Conservation (phyloP, 164 flowering plant genomes). For the Kalanchoe fedtschenkoi region DNA sequence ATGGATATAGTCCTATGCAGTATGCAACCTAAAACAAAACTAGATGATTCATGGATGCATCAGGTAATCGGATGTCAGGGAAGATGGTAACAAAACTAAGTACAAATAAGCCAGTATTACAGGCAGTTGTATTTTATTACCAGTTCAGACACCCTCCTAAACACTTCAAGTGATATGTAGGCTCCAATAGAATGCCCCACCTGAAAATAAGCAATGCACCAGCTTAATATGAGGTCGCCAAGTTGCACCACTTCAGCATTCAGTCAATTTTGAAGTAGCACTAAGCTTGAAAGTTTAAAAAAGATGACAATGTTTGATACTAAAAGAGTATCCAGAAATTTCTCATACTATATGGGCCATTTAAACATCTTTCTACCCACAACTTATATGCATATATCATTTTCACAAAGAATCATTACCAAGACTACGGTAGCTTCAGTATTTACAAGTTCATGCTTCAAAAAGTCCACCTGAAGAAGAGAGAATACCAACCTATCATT, state of each 20-base stretch:
- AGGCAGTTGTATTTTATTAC: constrained; percentile 25
- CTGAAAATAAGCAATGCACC: constrained; percentile 24
- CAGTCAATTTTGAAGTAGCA: not conserved
- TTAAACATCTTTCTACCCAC: not conserved
- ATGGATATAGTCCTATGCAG: constrained; percentile 73
- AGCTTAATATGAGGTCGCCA: not conserved
- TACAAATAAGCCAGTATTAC: not conserved
- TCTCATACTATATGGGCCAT: not conserved
- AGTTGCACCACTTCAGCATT: not conserved
- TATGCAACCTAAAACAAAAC: constrained; percentile 42
- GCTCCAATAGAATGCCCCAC: constrained; percentile 97
- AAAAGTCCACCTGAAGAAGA: constrained; percentile 38
- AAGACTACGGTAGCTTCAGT: constrained; percentile 44
- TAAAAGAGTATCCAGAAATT: not conserved
- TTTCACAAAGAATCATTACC: constrained; percentile 30
- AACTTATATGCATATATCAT: not conserved
- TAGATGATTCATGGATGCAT: constrained; percentile 5
- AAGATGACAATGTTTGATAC: not conserved
- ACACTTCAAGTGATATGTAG: constrained; percentile 61
- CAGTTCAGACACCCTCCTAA: constrained; percentile 48
- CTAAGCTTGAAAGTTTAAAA: not conserved
- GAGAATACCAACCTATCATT: not conserved
- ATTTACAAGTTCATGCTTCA: constrained; percentile 48
- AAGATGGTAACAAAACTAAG: not conserved
- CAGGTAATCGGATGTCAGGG: not conserved